phyloP scores from a whole-genome alignment of 176 grass and related monocot species.

The Panicum miliaceum region DNA sequence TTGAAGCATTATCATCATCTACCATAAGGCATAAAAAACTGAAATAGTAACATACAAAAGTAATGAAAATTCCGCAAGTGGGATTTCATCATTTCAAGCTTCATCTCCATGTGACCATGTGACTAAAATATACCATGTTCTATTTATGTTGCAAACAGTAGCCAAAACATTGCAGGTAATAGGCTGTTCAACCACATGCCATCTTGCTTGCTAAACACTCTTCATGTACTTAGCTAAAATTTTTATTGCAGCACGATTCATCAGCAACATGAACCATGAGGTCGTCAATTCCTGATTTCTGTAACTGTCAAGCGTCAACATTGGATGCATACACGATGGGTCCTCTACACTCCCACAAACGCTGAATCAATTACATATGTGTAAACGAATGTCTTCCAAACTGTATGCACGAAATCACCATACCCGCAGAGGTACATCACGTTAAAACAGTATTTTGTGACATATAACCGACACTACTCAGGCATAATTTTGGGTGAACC shows the following conservation, averaged over 20 bases:
- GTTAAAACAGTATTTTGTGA: not conserved
- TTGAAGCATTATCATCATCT: not conserved
- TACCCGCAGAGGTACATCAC: constrained; percentile 6
- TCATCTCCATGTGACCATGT: not conserved
- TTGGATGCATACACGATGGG: not conserved
- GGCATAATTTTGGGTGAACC: not conserved
- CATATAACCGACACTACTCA: not conserved
- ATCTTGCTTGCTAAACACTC: not conserved
- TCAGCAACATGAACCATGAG: not conserved
- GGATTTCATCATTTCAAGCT: not conserved
- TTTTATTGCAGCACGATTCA: not conserved
- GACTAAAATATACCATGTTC: not conserved
- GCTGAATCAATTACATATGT: not conserved
- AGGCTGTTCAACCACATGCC: not conserved
- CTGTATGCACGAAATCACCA: not conserved
- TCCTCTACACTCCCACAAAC: not conserved
- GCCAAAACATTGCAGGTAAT: not conserved
- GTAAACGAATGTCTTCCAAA: not conserved
- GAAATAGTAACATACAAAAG: not conserved
- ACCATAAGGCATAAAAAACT: not conserved
- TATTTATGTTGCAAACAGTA: not conserved
- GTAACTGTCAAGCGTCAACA: not conserved
- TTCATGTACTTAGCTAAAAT: not conserved
- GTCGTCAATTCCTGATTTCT: not conserved
- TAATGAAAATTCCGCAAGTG: not conserved